Conservation (phyloP, 2,329 filamentous ascomycete species). For the Aspergillus caelatus region DNA sequence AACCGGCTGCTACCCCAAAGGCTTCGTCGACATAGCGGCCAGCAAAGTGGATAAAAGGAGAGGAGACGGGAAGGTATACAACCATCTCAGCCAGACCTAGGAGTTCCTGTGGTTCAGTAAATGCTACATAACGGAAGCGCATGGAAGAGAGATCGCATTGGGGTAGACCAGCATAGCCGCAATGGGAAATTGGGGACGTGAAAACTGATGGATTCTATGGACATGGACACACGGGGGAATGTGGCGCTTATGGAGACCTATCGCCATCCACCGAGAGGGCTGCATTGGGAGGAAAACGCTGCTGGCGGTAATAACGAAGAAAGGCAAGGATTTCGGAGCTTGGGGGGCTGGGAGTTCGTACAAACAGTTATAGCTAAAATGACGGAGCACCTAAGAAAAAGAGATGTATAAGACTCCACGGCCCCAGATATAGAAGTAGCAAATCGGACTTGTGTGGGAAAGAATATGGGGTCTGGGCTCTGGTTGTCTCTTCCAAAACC, state of each 20-base stretch:
- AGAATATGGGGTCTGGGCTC: background rate
- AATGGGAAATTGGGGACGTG: background rate
- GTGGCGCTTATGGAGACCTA: constrained; percentile 17
- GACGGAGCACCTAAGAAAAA: constrained; percentile 45
- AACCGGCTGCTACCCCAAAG: constrained; percentile 51
- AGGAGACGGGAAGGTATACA: constrained; percentile 52
- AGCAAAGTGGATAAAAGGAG: constrained; percentile 51
- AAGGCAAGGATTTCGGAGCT: constrained; percentile 8
- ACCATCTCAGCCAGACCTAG: constrained; percentile 55
- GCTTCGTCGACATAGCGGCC: constrained; percentile 53
- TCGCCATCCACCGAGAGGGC: background rate
- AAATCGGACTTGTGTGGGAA: constrained; percentile 11
- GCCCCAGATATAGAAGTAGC: constrained; percentile 11
- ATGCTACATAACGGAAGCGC: constrained; percentile 12
- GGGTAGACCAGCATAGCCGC: background rate
- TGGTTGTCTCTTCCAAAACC: background rate
- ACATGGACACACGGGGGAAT: background rate
- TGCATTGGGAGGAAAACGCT: constrained; percentile 16
- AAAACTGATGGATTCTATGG: constrained; percentile 12
- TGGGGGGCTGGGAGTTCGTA: constrained; percentile 30
- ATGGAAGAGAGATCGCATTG: background rate
- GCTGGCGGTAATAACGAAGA: constrained; percentile 12
- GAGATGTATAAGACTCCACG: constrained; percentile 35
- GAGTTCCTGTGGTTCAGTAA: constrained; percentile 26
- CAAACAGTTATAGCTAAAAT: constrained; percentile 51